These are phyloP conservation scores for Torulaspora quercuum DNA, from an alignment of 805 yeast species.

Conservation along the genomic window DNA sequence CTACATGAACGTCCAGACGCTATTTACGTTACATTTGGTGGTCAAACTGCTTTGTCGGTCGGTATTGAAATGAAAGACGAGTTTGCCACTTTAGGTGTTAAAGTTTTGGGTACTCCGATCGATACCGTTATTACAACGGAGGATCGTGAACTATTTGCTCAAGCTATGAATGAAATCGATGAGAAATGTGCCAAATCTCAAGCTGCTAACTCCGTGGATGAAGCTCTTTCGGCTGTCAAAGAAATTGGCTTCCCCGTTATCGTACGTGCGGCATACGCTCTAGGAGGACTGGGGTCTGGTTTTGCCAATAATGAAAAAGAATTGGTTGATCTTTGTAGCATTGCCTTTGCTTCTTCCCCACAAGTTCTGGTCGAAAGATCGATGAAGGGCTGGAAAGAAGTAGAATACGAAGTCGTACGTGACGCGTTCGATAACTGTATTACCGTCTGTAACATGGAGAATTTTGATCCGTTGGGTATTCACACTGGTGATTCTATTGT, in stretches of 20 bases:
- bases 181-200: constrained; percentile 95
- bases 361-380: constrained; percentile 94
- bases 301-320: constrained; percentile 87
- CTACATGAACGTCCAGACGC: constrained; percentile 95
- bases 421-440: constrained; percentile 97
- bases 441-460: constrained; percentile 99
- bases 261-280: constrained; percentile 94
- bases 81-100: constrained; percentile 80
- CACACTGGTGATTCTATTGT: constrained; percentile 99
- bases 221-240: constrained; percentile 80
- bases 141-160: constrained; percentile 93
- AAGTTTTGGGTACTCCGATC: constrained; percentile 94
- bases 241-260: constrained; percentile 92
- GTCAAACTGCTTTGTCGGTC: constrained; percentile 95
- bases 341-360: constrained; percentile 93
- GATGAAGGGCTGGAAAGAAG: constrained; percentile 99
- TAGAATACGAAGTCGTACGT: constrained; percentile 97
- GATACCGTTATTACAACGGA: constrained; percentile 96
- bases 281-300: constrained; percentile 98
- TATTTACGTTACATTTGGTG: constrained; percentile 95
- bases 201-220: constrained; percentile 75
- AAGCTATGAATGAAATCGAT: constrained; percentile 89
- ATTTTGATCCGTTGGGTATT: constrained; percentile 96
- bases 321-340: constrained; percentile 76
- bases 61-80: constrained; percentile 96